Evolutionary conservation across 495 filamentous ascomycete species (phyloP).

Genomic region (Penicillium fimorum): DNA sequence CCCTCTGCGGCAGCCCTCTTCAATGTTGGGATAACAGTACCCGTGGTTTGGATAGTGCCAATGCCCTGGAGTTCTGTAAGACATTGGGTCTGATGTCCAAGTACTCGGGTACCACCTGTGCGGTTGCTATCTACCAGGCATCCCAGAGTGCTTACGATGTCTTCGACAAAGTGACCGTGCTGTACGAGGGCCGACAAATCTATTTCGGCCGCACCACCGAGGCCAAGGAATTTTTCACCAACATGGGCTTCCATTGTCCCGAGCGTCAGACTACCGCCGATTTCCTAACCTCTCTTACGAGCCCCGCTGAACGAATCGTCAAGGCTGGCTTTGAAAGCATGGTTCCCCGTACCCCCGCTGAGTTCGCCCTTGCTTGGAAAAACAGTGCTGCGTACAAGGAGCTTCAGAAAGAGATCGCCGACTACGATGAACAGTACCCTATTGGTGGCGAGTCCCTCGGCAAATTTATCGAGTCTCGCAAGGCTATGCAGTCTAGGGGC

Average conservation of each 20-base stretch:
- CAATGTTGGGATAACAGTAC: conserved; percentile 88
- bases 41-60: conserved; percentile 79
- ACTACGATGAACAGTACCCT: conserved; percentile 49
- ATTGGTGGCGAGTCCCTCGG: conserved; percentile 40
- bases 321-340: conserved; percentile 60
- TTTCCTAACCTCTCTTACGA: conserved; percentile 76
- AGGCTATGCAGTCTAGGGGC: conserved; percentile 46
- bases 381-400: conserved; percentile 52
- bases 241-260: conserved; percentile 63
- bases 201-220: conserved; percentile 63
- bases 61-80: conserved; percentile 72
- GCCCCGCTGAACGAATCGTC: conserved; percentile 62
- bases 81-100: conserved; percentile 74
- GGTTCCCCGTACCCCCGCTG: conserved; percentile 69
- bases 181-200: conserved; percentile 67
- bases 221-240: conserved; percentile 64
- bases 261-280: conserved; percentile 67
- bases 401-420: conserved; percentile 52
- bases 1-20: conserved; percentile 71
- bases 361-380: conserved; percentile 66
- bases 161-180: conserved; percentile 61
- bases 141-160: conserved; percentile 76
- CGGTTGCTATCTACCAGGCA: conserved; percentile 83
- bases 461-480: conserved; percentile 42
- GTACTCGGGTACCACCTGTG: conserved; percentile 71